Percentiles rank a stretch among this genome's conserved stretches.
phyloP scores from a whole-genome alignment of 106 monocot genomes.

The Cymbidium sinense region DNA sequence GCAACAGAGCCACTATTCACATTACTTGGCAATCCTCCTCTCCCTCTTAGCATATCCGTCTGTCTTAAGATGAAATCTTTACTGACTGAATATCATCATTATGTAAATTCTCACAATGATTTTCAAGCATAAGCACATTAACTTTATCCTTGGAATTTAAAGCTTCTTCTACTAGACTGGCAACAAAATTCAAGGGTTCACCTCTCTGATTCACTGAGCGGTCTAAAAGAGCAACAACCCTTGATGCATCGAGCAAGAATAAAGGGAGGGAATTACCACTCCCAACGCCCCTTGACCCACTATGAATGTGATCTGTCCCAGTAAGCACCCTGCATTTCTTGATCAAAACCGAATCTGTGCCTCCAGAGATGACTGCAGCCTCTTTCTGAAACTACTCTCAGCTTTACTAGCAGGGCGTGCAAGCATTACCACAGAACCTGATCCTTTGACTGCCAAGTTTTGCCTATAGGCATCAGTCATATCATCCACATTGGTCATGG shows the following conservation, averaged over 20 bases:
- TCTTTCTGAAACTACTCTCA: conserved; percentile 55
- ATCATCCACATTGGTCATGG: conserved; percentile 30
- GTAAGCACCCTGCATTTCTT: conserved; percentile 75
- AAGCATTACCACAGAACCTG: conserved; percentile 54
- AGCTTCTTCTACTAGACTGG: conserved; percentile 43
- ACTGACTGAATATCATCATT: conserved; percentile 65
- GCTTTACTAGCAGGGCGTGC: conserved; percentile 48
- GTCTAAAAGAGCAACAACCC: conserved; percentile 59
- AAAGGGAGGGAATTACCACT: conserved; percentile 45
- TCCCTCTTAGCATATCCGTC: conserved; percentile 71
- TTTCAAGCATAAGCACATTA: conserved; percentile 43
- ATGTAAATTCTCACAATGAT: conserved; percentile 24
- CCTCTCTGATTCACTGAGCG: conserved; percentile 35
- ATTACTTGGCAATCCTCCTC: conserved; percentile 56
- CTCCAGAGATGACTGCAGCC: conserved; percentile 69
- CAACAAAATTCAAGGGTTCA: conserved; percentile 58
- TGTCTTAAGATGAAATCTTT: conserved; percentile 87
- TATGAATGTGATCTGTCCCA: conserved; percentile 34
- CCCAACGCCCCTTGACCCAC: conserved; percentile 44
- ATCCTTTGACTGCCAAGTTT: conserved; percentile 33
- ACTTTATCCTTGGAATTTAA: conserved; percentile 29
- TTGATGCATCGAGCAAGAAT: conserved; percentile 83
- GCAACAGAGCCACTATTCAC: conserved; percentile 41
- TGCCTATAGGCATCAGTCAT: conserved; percentile 21
- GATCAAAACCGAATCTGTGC: conserved; percentile 75